Base-by-base conservation (phyloP, 2,329 filamentous ascomycete species). In the Paradendryphiella salina region DNA sequence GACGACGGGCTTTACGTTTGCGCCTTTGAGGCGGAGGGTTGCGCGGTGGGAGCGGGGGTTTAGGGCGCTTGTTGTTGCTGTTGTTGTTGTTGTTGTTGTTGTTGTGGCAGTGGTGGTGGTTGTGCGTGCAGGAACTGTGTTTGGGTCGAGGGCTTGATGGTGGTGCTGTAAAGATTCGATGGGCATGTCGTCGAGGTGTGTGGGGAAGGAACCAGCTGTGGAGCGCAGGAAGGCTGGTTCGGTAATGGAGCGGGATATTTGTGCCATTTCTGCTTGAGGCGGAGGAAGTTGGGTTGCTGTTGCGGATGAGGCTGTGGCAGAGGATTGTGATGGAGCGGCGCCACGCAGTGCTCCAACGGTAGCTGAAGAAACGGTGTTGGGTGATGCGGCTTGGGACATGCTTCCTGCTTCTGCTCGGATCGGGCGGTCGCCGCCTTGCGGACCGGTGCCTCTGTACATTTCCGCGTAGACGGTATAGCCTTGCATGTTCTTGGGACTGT, bases 391-490 rank as follows among this genome's bases (percentile, higher is more conserved):
- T 28, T 65, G 60, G 18, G 65, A 69, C 1, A 59, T 42, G 18
- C 57, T 63, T 23, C 64, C 64, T 14, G 60, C 56, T 23, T 70
- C 72, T 9, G 76, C 73, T 3, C 67, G 71, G 3, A 80, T 72
- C 1, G 76, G 59, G 23, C 67, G 64, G 56, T 81, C 79, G 36
- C 70, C 71, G 34, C 66, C 70, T 39, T 66, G 68, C 1, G 78
- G 78, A 1, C 73, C 75, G 26, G 69, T 70, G 13, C 77, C 77
- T 46, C 74, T 66, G 50, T 76, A 81, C 10, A 68, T 69, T 61
- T 80, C 78, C 6, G 78, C 78, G 52, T 75, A 76, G 29, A 80
- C 77, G 17, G 74, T 65, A 57, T 76, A 76, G 21, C 78, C 78
- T 46, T 76, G 75, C 40, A 80, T 73, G 45, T 66, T 70, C 52